Percentiles rank a stretch among this genome's conserved stretches.
Evolutionary conservation across 441 rosid genomes (phyloP).

Genomic region (Pelargonium fulgidum): DNA sequence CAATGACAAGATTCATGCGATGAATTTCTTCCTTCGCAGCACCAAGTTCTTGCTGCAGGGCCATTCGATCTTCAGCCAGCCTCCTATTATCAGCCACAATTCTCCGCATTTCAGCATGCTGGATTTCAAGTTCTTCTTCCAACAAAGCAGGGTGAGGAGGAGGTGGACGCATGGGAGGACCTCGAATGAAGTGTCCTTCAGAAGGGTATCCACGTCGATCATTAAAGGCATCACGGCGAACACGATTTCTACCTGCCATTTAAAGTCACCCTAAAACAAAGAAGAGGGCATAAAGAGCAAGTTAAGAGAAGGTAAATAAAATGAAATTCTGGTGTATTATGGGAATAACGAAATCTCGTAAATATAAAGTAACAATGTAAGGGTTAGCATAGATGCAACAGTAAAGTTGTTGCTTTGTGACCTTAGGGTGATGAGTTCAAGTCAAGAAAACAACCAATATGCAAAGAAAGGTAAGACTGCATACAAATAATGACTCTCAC

Average conservation of each 20-base stretch:
- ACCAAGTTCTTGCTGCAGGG: slow-evolving; percentile 68
- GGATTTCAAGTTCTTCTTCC: slow-evolving; percentile 87
- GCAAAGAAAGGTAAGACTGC: too few relatives aligned
- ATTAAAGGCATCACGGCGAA: slow-evolving; percentile 52
- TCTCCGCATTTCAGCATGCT: slow-evolving; percentile 68
- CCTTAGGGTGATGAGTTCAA: too few relatives aligned
- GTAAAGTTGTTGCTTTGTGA: too few relatives aligned
- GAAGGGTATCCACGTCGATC: slow-evolving; percentile 59
- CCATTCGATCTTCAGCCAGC: slow-evolving; percentile 63
- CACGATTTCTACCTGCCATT: slow-evolving; percentile 85
- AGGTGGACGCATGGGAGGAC: slow-evolving; percentile 50
- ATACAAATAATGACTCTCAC: too few relatives aligned
- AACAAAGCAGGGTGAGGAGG: slow-evolving; percentile 66
- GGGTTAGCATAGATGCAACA: too few relatives aligned
- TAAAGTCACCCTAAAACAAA: slow-evolving; percentile 21
- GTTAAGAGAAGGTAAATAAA: background rate
- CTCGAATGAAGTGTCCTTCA: slow-evolving; percentile 58
- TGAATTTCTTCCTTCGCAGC: slow-evolving; percentile 86
- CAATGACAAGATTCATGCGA: slow-evolving; percentile 56
- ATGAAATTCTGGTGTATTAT: background rate
- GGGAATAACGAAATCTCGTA: background rate
- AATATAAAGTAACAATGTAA: too few relatives aligned
- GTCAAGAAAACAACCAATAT: too few relatives aligned
- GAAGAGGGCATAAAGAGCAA: background rate
- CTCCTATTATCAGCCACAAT: slow-evolving; percentile 69